Base-by-base conservation (phyloP, 768 basidiomycete genomes). In the Trametes cingulata region DNA sequence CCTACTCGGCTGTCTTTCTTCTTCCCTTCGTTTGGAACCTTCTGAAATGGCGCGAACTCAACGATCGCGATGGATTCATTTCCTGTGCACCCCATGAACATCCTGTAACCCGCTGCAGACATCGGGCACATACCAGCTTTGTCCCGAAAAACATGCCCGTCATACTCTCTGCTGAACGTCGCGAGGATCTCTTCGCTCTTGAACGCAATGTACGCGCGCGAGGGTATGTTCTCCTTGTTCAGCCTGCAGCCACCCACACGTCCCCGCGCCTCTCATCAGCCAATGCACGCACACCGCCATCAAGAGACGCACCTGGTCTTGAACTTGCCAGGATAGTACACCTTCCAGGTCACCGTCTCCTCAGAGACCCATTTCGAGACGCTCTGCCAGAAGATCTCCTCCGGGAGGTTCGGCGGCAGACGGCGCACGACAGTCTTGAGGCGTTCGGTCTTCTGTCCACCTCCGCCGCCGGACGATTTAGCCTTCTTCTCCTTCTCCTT, bases 1-100 rank as follows among this genome's bases (percentile, higher is more conserved):
- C 84, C 92, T 65, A 87, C 88, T 22, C 93, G 79, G 36, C 82
- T 82, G 67, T 99, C 96, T 0, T 72, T 71, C 74, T 96, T 98
- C 75, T 86, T 86, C 73, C 89, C 85, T 61, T 81, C 80, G 0
- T 81, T 69, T 0, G 95, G 92, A 12, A 89, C 74, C 69, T 94
- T 97, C 72, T 94, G 95, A 63, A 89, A 92, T 5, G 95, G 93
- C 0, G 97, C 91, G 68, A 91, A 98, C 73, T 99, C 96, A 7
- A 99, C 94, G 4, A 97, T 79, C 1, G 92, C 95, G 49, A 88
- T 81, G 2, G 86, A 91, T 70, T 96, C 93, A 67, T 88, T 89
- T 15, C 96, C 96, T 96, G n/a, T n/a, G 65, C 12, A 20, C n/a
- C 29, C 20, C 36, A 29, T 43, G 9, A 35, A 22, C 45, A 41